Conservation (phyloP, 176 grass and related monocot species). For the Juncus inflexus region DNA sequence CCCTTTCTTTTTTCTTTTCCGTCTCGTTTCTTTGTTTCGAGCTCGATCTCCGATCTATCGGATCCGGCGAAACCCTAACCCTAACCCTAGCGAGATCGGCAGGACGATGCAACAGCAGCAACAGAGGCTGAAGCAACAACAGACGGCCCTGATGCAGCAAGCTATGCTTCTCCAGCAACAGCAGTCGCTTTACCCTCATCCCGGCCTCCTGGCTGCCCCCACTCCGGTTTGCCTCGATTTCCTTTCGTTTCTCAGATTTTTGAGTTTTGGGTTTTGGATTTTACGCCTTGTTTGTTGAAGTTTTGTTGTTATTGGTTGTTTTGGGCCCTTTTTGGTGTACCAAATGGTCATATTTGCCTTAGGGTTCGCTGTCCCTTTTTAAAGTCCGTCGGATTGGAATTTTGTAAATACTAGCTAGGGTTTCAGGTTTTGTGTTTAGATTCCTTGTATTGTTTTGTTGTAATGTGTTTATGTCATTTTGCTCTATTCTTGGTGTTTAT, state of each 20-base stretch:
- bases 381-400: too few relatives aligned
- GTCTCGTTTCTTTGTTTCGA: slow-evolving; percentile 7
- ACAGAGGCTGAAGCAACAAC: slow-evolving; percentile 58
- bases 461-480: too few relatives aligned
- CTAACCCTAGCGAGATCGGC: slow-evolving; percentile 30
- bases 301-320: slow-evolving; percentile 16
- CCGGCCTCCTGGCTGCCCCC: slow-evolving; percentile 75
- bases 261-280: slow-evolving; percentile 6
- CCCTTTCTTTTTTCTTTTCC: background rate
- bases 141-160: slow-evolving; percentile 74
- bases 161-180: slow-evolving; percentile 62
- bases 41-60: background rate
- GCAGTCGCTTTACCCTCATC: slow-evolving; percentile 62
- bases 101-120: slow-evolving; percentile 59
- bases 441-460: too few relatives aligned
- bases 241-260: background rate
- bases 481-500: too few relatives aligned
- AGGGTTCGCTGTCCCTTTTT: background rate
- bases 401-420: too few relatives aligned
- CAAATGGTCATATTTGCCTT: background rate
- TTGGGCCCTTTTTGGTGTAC: background rate
- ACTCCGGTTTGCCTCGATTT: slow-evolving; percentile 48
- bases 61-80: slow-evolving; percentile 45
- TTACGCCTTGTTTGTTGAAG: background rate
- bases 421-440: too few relatives aligned